Conservation (phyloP, 768 basidiomycete species). For the Plicaturopsis crispa region DNA sequence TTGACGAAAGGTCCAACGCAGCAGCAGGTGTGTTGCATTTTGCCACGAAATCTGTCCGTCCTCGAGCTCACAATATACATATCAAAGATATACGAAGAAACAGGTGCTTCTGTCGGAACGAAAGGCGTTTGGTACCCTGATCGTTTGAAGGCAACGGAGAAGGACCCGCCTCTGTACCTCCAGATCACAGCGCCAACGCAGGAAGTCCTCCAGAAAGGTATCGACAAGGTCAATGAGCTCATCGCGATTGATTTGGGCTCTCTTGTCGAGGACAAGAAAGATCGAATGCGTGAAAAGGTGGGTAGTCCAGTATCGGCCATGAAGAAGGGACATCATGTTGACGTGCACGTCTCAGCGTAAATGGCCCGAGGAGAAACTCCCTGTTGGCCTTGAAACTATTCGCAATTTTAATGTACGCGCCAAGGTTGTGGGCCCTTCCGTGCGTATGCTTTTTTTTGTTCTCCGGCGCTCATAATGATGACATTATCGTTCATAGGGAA, state of each 20-base stretch:
- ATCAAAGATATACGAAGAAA: slow-evolving; percentile 79
- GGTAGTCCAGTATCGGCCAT: slow-evolving; percentile 3
- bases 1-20: slow-evolving; percentile 93
- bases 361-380: slow-evolving; percentile 97
- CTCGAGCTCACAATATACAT: background rate
- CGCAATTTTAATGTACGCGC: slow-evolving; percentile 97
- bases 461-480: background rate
- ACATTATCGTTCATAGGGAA: slow-evolving; percentile 45
- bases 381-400: slow-evolving; percentile 82
- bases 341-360: slow-evolving; percentile 51
- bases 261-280: slow-evolving; percentile 73
- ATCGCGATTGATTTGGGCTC: slow-evolving; percentile 72
- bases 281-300: slow-evolving; percentile 61
- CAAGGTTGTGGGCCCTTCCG: slow-evolving; percentile 93
- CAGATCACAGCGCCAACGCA: slow-evolving; percentile 78
- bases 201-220: slow-evolving; percentile 58
- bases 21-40: slow-evolving; percentile 61
- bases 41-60: no score
- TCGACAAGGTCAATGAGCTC: slow-evolving; percentile 68
- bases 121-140: slow-evolving; percentile 98
- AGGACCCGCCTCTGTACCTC: slow-evolving; percentile 89
- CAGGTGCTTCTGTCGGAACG: slow-evolving; percentile 87
- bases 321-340: slow-evolving; percentile 3
- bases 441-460: slow-evolving; percentile 25
- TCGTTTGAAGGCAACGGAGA: slow-evolving; percentile 81